Evolutionary conservation across 2,329 filamentous ascomycete genomes (phyloP), one percentile per base, ranked within the genome.

Genomic region (Fusarium udum): DNA sequence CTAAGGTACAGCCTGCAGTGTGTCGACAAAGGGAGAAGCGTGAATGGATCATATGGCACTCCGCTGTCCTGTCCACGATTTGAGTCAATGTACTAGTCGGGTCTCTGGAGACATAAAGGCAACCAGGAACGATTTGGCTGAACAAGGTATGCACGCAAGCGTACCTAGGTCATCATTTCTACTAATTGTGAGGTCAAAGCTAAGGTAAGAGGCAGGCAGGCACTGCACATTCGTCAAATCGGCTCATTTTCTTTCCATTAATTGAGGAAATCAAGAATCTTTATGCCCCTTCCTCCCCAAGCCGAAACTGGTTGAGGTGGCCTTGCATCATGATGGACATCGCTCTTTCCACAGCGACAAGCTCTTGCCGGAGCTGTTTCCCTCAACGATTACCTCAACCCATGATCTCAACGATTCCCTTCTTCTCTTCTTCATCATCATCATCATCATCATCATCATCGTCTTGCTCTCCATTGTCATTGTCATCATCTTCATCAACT

Each of bases 241-340:
- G 22, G 5, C 45, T 48, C 26, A 48, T 22, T 48, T 31, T 22
- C 20, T 48, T 22, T 22, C 13, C 18, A 8, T 14, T 11, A 11
- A 5, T 28, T 11, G 15, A 28, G 7, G 20, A 31, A 16, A 24
- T n/a, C 7, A 16, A 24, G 14, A 42, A 24, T 4, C 14, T 16
- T n/a, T 16, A 24, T 42, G 4, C 2, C 0, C 6, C 1, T n/a
- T n/a, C 28, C 14, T 8, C 20, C 7, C 7, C 7, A 48, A 22
- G 20, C 3, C 7, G 20, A 15, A 15, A 28, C 18, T 22, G 18
- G 4, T 18, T 24, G 48, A 51, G 22, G 7, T 51, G 15, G 22
- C 22, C 31, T 32, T 16, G 7, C n/a, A 16, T 48, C 45, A 12
- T 14, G 13, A 7, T 28, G 26, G 20, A 9, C 18, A 10, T 32